Base-by-base conservation (phyloP, 1,284 basidiomycete species). In the Ustilago tritici region DNA sequence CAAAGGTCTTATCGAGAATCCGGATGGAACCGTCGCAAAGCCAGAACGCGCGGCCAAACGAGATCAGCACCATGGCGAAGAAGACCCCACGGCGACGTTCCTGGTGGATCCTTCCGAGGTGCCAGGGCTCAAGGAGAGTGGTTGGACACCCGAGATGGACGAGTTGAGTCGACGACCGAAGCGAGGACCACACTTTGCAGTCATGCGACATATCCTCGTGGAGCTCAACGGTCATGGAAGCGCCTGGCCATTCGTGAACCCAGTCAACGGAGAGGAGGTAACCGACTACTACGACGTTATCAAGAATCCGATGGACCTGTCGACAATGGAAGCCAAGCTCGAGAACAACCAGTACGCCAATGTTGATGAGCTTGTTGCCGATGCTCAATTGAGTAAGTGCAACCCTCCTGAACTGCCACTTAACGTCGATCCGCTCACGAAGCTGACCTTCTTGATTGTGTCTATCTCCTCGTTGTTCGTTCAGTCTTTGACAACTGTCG, bases 251-350 rank as follows among this genome's bases (percentile, higher is more conserved):
- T 97, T 97, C 87, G 88, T 89, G 23, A 86, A 89, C 46, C 94
- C 95, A 14, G 95, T 99, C 58, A 92, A 93, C 82, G 88, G 86
- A 1, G 91, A 92, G 19, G 94, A 97, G 72, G 96, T 97, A 28
- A 86, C 90, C 5, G 96, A 98, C 85, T 99, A 99, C 85, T 94
- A 95, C 86, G 91, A 93, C 19, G 92, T 95, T 59, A 93, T 98
- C 86, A 93, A 92, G 82, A 89, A 92, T 64, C 96, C 96, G 0
- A 98, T 99, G 95, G 96, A 99, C 86, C 90, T 99, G 68, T 89
- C 89, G 61, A 97, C 94, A 2, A 98, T 99, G 92, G 93, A 95
- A 84, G 90, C 92, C 86, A 98, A 95, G 86, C 90, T 99, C 34
- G 93, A 95, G 67, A 92, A 90, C 56, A 89, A 89, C 72, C 87